Base-by-base conservation (phyloP, 225 moss, liverwort and hornwort genomes). In the Physcomitrellopsis africana region DNA sequence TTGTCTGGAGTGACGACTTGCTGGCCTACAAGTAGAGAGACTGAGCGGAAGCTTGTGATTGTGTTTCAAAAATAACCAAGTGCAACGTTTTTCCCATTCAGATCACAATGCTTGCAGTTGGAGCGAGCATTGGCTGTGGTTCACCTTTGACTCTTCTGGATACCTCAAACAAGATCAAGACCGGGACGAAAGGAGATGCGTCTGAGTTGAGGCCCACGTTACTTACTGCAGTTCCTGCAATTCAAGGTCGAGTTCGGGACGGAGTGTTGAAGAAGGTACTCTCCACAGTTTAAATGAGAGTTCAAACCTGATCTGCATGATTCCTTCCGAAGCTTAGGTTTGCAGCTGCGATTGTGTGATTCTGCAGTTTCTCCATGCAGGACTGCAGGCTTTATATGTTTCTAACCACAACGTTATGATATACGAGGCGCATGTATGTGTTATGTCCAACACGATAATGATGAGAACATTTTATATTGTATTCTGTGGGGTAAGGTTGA, bases 61-160 rank as follows among this genome's bases (percentile, higher is more conserved):
- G 11, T 73, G 2, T 63, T 63, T 48, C 24, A 4, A 41, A 63
- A 75, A 18, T 37, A 49, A 64, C 49, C 72, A 51, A 72, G 24
- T 7, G 4, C 18, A 44, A 7, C n/a, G n/a, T 75, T 78, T 62
- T 11, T 55, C 32, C 60, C 69, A 27, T 46, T 63, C 83, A 94
- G 94, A 57, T 82, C 54, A 88, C 92, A 59, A 66, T 96, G 24
- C 51, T 70, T 72, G 76, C 86, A 69, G 48, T 53, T 71, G 97
- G 97, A 80, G 86, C 89, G 7, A 67, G 85, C 67, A 92, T 99
- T 72, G 94, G 94, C 12, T 99, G 90, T 78, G 94, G 97, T 23
- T 82, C 97, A 48, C 91, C 94, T 60, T 57, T 88, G 52, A 99
- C 94, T n/a, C 62, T 99, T 8, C 94, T 92, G 43, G 94, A 99